phyloP scores from a whole-genome alignment of 148 eudicot species.

The Nepenthes mirabilis region DNA sequence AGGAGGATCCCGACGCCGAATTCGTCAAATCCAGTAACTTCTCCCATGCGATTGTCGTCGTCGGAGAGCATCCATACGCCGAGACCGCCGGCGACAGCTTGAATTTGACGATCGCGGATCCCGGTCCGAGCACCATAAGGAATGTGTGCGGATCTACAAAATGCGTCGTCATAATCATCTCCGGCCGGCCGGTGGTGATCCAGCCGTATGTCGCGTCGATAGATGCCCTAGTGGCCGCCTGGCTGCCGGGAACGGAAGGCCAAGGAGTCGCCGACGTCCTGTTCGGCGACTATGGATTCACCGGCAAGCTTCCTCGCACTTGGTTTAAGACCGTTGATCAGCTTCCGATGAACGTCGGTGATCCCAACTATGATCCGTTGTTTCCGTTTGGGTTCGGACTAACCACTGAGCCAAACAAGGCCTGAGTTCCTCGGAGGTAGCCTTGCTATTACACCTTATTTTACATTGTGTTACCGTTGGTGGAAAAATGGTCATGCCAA shows the following conservation, averaged over 20 bases:
- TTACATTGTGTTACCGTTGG: too few relatives aligned
- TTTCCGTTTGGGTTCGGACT: slow-evolving; percentile 51
- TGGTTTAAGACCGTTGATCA: slow-evolving; percentile 56
- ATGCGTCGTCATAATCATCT: slow-evolving; percentile 36
- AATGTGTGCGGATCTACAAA: slow-evolving; percentile 27
- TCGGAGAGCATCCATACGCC: slow-evolving; percentile 48
- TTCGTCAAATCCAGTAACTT: slow-evolving; percentile 25
- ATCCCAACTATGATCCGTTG: slow-evolving; percentile 41
- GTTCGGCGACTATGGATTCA: slow-evolving; percentile 45
- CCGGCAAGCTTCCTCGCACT: slow-evolving; percentile 38
- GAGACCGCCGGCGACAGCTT: slow-evolving; percentile 37
- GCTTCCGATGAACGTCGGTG: slow-evolving; percentile 54
- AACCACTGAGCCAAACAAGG: slow-evolving; percentile 12
- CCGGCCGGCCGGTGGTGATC: slow-evolving; percentile 40
- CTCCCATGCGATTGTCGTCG: slow-evolving; percentile 41
- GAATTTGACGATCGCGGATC: slow-evolving; percentile 30
- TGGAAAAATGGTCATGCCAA: too few relatives aligned
- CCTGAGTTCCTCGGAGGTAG: too few relatives aligned
- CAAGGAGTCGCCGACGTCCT: slow-evolving; percentile 47
- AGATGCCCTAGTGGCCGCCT: slow-evolving; percentile 46
- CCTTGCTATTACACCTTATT: too few relatives aligned
- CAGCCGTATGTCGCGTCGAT: slow-evolving; percentile 28
- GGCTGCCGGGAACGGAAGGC: slow-evolving; percentile 58
- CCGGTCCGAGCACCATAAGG: slow-evolving; percentile 34
- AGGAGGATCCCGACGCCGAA: slow-evolving; percentile 26